phyloP scores from a whole-genome alignment of 176 grass and related monocot genomes.

The Pontederia crassipes region DNA sequence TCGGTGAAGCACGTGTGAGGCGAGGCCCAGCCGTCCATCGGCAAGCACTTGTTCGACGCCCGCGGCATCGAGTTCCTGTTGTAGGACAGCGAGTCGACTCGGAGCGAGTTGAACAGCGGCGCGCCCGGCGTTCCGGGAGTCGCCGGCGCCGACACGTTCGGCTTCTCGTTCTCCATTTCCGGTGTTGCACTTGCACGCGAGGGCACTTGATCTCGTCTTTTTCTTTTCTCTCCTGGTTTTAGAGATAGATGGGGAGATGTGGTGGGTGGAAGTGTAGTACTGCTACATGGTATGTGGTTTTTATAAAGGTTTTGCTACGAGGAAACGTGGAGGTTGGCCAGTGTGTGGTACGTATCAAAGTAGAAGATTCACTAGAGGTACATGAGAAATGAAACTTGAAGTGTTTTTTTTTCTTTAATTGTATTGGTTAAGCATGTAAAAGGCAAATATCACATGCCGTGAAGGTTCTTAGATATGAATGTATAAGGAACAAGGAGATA shows the following conservation, averaged over 20 bases:
- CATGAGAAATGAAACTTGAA: conserved; percentile 8
- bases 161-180: conserved; percentile 20
- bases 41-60: conserved; percentile 58
- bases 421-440: not conserved
- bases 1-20: conserved; percentile 66
- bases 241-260: not conserved
- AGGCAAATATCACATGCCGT: conserved; percentile 63
- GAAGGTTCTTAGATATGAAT: conserved; percentile 60
- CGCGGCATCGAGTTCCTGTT: conserved; percentile 85
- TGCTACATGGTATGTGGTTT: conserved; percentile 76
- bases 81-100: conserved; percentile 82
- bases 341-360: conserved; percentile 27
- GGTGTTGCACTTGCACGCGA: conserved; percentile 6
- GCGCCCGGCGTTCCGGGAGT: conserved; percentile 76
- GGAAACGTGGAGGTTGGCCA: conserved; percentile 27
- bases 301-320: conserved; percentile 52
- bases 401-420: conserved; percentile 18
- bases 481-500: conserved; percentile 43
- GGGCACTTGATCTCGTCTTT: not conserved
- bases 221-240: conserved; percentile 24
- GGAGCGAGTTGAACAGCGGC: conserved; percentile 56
- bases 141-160: conserved; percentile 51
- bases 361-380: conserved; percentile 14
- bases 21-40: conserved; percentile 42
- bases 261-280: conserved; percentile 10